Base-by-base conservation (phyloP, 345 rosid species). In the Linum usitatissimum region DNA sequence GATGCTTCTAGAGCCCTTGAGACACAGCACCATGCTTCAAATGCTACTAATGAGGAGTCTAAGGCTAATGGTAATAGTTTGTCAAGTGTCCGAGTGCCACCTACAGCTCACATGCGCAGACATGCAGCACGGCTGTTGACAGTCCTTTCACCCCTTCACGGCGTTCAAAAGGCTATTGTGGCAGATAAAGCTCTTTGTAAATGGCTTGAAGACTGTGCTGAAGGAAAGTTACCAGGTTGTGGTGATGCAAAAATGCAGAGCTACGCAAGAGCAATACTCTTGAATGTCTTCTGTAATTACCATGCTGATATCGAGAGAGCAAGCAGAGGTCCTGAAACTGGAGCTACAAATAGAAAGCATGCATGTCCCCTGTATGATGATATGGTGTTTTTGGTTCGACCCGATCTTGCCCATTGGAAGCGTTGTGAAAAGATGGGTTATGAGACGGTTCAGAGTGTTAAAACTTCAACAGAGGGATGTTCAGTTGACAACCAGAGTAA, bases 131-230 rank as follows among this genome's bases (percentile, higher is more conserved):
- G 96, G 64, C 80, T 93, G 59, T 72, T 93, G 65, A 84, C 83
- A 64, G 76, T 84, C 76, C 91, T 93, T 71, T 93, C 99, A 4
- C 74, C 78, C 54, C 91, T 87, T 65, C 99, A 91, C 1, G 59
- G 84, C 70, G 90, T 83, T 42, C 89, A 79, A 83, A 81, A 93
- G 71, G 70, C 64, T 72, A 82, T 93, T 71, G 59, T 72, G 59
- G 80, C 78, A 8, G 99, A 93, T 76, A 77, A 83, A 74, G 68
- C 74, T 62, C 86, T 85, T 90, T 87, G 83, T 76, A 76, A 73
- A 60, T 93, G 99, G 99, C 97, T 93, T 74, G 94, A 87, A 63
- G 97, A 83, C 70, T 90, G 99, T 86, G 94, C 99, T 56, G 68
- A 73, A 60, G 91, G 93, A 69, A 79, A 74, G 64, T 78, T 83